Base-by-base conservation (phyloP, 331 rosid species). In the Stylosanthes scabra region DNA sequence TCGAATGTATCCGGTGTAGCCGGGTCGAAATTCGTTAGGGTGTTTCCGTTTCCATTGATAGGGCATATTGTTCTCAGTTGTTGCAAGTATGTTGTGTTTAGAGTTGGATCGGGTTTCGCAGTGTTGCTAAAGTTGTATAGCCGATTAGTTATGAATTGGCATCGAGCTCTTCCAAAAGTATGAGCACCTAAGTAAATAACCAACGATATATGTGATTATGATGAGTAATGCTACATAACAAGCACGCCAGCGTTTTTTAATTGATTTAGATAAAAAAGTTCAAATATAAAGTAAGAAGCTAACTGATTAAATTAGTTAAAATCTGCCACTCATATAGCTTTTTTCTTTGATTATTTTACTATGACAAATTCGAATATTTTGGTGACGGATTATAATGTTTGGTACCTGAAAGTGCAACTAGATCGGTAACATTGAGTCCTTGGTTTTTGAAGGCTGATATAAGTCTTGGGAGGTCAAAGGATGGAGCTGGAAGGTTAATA, bases 391-490 rank as follows among this genome's bases (percentile, higher is more conserved):
- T 45, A 2, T 46, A 46, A 46, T 3, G 12, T 31, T 34, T 59
- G 1, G 1, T 78, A 89, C 97, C 91, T 4, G 97, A 91, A 16
- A 89, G 85, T 13, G 93, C 83, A 44, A 91, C 97, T 9, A 91
- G 81, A 83, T 91, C 96, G 6, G 70, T 68, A 1, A 86, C 56
- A 72, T 81, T 14, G 16, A 92, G 90, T 14, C 81, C 76, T 44
- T 83, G 86, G 1, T 0, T 39, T 1, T 0, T 2, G 31, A 91
- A 91, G 4, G 11, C 29, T 0, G 1, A 0, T 70, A 57, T 64
- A 4, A 89, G 74, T 5, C 0, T 0, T 0, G 7, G 4, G 1
- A 89, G 66, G 8, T 42, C 6, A 6, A 2, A 34, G 7, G 1
- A 8, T 0, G 92, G 83, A 51, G 40, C 14, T 7, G 97, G 97